These are phyloP conservation scores for Dictyostelium firmibasis DNA, from an alignment of 78 protist genomes.

Conservation along the genomic window DNA sequence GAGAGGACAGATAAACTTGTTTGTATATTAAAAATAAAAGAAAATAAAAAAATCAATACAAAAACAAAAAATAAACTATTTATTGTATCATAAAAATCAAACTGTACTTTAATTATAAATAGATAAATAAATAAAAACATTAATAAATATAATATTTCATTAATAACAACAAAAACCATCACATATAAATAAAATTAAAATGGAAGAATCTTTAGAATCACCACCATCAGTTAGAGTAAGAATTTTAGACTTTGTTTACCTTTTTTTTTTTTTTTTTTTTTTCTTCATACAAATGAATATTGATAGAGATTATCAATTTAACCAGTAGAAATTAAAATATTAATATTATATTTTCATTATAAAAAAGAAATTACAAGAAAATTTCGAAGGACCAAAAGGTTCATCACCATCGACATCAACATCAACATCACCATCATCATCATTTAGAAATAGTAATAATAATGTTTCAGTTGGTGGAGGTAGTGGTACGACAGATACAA, in stretches of 20 bases:
- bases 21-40: neutral
- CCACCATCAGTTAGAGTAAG: constrained; percentile 43
- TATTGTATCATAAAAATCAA: neutral
- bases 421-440: neutral
- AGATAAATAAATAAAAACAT: neutral
- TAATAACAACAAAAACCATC: too few relatives aligned
- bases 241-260: neutral
- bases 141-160: neutral
- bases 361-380: constrained; percentile 7
- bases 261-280: neutral
- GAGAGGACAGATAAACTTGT: neutral
- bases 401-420: neutral
- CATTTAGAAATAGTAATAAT: neutral
- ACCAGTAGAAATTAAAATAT: neutral
- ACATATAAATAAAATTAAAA: neutral
- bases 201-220: constrained; percentile 11
- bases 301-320: neutral
- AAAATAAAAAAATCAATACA: neutral
- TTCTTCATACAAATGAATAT: neutral
- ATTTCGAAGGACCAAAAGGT: constrained; percentile 18
- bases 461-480: neutral
- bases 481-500: neutral
- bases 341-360: neutral
- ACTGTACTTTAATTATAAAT: neutral
- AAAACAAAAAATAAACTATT: neutral